Base-by-base conservation (phyloP, 768 basidiomycete genomes). In the Leccinum subtestaceum region DNA sequence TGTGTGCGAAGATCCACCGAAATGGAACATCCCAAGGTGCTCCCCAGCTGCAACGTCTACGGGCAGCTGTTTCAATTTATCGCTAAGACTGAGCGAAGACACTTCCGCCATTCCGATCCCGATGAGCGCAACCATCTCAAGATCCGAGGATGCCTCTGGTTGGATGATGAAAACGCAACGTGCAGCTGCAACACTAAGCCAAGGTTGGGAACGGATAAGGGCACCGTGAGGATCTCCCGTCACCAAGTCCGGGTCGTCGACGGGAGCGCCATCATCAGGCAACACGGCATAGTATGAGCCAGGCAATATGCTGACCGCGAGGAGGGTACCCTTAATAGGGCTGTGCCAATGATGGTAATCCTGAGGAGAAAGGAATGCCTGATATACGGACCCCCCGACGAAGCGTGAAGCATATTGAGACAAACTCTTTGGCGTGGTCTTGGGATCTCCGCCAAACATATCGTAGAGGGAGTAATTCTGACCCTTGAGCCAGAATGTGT, bases 71-170 rank as follows among this genome's bases (percentile, higher is more conserved):
- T 2, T 21, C n/a, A 46, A 3, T 7, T 21, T 7, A 7, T 11
- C 11, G 21, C 11, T 81, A 25, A 77, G 66, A 54, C 83, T 76
- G 62, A 82, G 82, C 13, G 83, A 84, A 13, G 84, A 86, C 9
- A 87, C 82, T 70, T 87, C 85, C 0, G 74, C 74, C 85, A 88
- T 86, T 0, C 86, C 86, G 12, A 87, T 75, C 0, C 70, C 81
- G 5, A 87, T 72, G 69, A 86, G 81, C 52, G 75, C 78, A 72
- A 84, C 73, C 45, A 84, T 60, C 0, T 83, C 85, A 40, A 88
- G 81, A 27, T 65, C 67, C 0, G 75, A 71, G 55, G 81, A 77
- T 0, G 13, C 11, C 38, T 81, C 76, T 0, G 83, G 75, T 60
- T 83, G 64, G 67, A 88, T 85, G 68, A 80, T 82, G 57, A 86